Conservation (phyloP, 108 stramenopile species). For the Nannochloropsis gaditana region DNA sequence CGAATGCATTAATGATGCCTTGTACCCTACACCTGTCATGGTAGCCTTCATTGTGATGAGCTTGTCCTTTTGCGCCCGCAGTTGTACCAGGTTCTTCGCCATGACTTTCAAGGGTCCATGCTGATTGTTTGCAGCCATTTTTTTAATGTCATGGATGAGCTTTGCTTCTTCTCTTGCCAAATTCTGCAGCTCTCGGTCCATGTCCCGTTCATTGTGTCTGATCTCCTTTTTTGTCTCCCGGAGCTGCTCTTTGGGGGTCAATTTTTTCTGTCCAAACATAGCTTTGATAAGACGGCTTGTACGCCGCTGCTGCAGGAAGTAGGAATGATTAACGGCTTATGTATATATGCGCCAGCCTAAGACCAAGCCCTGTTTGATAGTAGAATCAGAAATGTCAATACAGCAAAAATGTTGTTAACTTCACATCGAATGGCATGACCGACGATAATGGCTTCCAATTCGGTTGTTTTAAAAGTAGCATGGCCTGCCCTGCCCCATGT, state of each 20-base stretch:
- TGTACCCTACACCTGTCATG: not conserved
- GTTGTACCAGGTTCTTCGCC: conserved; percentile 6
- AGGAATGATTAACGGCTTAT: too few relatives aligned
- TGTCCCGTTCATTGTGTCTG: conserved; percentile 19
- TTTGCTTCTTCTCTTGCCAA: not conserved
- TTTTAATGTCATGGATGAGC: not conserved
- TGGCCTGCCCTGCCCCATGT: too few relatives aligned
- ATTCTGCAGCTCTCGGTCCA: not conserved
- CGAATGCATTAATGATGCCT: not conserved
- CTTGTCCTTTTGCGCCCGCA: conserved; percentile 2
- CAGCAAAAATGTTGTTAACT: too few relatives aligned
- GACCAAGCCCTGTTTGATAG: too few relatives aligned
- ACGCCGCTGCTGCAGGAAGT: too few relatives aligned
- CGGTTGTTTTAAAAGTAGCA: too few relatives aligned
- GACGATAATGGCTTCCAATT: too few relatives aligned
- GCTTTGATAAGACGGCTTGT: not conserved
- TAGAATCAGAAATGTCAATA: too few relatives aligned
- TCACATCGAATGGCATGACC: too few relatives aligned
- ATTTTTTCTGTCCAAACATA: not conserved
- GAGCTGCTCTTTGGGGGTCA: not conserved
- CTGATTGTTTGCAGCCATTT: not conserved
- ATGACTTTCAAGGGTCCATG: not conserved
- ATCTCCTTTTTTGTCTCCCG: conserved; percentile 5
- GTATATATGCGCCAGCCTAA: too few relatives aligned
- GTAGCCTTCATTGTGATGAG: not conserved